Conservation (phyloP, 176 grass and related monocot genomes). For the Triticum monococcum region DNA sequence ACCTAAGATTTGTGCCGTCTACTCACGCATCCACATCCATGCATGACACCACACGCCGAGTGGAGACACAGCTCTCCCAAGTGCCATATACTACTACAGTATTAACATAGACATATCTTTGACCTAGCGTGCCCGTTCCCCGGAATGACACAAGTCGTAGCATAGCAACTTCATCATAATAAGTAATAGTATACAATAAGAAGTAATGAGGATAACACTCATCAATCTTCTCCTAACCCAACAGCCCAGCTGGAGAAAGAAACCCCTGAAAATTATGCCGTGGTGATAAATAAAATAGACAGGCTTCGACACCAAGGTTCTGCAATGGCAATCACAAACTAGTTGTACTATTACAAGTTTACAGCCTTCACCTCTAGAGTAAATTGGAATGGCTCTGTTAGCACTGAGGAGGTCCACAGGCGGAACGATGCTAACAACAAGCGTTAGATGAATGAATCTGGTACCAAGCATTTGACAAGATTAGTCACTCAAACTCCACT, state of each 20-base stretch:
- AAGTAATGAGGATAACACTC: no score
- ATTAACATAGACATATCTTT: no score
- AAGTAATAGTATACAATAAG: no score
- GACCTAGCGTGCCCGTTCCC: no score
- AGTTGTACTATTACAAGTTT: neutral
- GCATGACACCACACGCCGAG: no score
- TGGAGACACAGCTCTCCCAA: no score
- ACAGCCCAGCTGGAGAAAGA: neutral
- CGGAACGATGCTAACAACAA: neutral
- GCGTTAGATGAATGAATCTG: neutral
- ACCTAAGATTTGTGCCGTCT: neutral
- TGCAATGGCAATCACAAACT: neutral
- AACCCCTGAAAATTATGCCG: neutral
- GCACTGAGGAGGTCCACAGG: neutral
- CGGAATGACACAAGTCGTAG: no score
- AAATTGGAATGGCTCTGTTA: neutral
- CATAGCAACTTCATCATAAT: no score
- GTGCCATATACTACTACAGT: no score
- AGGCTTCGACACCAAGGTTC: conserved; percentile 2
- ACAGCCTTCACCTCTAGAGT: neutral
- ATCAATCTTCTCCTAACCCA: neutral
- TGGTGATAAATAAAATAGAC: neutral
- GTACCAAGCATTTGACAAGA: neutral
- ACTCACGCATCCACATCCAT: no score
- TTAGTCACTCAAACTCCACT: conserved; percentile 3